A percentile compares a stretch with the other conserved stretches of the same genome.
Evolutionary conservation across 306 rosid species (phyloP).

Genomic region (Ormosia emarginata): DNA sequence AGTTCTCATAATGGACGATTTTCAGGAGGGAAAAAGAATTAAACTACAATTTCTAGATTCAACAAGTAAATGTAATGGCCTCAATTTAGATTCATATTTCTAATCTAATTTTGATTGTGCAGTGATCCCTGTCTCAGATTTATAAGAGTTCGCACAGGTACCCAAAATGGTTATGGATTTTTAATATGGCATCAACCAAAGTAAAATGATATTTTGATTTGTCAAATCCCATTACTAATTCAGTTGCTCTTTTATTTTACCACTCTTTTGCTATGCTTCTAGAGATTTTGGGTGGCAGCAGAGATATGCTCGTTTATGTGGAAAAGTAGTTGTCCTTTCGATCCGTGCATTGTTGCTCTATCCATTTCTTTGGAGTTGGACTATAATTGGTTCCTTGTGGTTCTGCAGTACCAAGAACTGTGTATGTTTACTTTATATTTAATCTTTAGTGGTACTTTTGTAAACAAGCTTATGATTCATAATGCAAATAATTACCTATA

Average conservation of each 20-base stretch:
- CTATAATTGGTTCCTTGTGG: constrained; percentile 72
- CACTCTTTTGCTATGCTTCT: constrained; percentile 14
- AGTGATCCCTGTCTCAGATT: constrained; percentile 83
- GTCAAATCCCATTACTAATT: not conserved
- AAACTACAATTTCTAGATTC: not conserved
- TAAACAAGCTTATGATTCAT: constrained; percentile 13
- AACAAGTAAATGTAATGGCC: not conserved
- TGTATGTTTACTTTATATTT: constrained; percentile 39
- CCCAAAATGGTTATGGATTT: not conserved
- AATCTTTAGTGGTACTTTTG: not conserved
- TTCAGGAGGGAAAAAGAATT: not conserved
- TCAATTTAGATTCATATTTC: constrained; percentile 14
- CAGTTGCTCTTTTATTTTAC: not conserved
- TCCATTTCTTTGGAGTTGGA: constrained; percentile 93
- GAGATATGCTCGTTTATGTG: constrained; percentile 75
- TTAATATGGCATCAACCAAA: not conserved
- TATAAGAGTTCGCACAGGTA: constrained; percentile 90
- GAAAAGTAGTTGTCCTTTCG: constrained; percentile 70
- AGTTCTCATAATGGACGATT: not conserved
- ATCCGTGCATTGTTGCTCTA: constrained; percentile 61
- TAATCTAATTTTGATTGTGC: constrained; percentile 35
- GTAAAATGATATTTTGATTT: not conserved
- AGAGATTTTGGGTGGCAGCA: constrained; percentile 92
- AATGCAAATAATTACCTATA: constrained; percentile 34
- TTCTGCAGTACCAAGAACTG: constrained; percentile 57